Percentiles rank a stretch among this genome's conserved stretches.
Conservation (phyloP, 257 asterid genomes). For the Cordia subcordata region DNA sequence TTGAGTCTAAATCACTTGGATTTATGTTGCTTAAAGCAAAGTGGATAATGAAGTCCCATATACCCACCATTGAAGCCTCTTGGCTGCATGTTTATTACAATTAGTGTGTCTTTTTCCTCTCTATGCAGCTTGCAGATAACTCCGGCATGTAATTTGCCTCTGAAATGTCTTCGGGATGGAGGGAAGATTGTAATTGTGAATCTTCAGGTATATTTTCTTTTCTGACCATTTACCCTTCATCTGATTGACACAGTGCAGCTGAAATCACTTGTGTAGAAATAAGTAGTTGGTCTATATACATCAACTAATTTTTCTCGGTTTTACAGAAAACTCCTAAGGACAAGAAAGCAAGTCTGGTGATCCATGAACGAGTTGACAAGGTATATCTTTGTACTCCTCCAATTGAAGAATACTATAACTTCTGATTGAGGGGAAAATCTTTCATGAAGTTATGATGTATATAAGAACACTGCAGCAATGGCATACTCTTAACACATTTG, state of each 20-base stretch:
- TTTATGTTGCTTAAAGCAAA: background rate
- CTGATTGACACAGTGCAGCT: background rate
- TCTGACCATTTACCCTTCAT: background rate
- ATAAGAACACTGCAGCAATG: too few relatives aligned
- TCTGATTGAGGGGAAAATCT: too few relatives aligned
- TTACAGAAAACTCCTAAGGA: constrained; percentile 96
- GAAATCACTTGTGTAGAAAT: background rate
- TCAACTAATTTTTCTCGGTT: constrained; percentile 8
- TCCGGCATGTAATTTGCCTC: constrained; percentile 96
- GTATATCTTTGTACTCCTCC: constrained; percentile 23
- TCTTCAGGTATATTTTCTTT: constrained; percentile 65
- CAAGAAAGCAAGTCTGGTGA: constrained; percentile 86
- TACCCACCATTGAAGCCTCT: constrained; percentile 6
- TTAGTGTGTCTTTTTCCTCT: constrained; percentile 14
- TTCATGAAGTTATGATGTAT: too few relatives aligned
- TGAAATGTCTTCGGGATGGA: constrained; percentile 75
- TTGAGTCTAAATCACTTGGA: too few relatives aligned
- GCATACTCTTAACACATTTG: too few relatives aligned
- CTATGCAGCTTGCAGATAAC: constrained; percentile 91
- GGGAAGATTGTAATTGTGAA: constrained; percentile 90
- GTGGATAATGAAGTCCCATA: background rate
- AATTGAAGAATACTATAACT: too few relatives aligned
- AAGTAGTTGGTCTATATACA: background rate
- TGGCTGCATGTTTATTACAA: constrained; percentile 3
- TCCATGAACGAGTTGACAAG: constrained; percentile 89